These are phyloP conservation scores for Fusarium torreyae DNA, from an alignment of 2,329 filamentous ascomycete genomes.

Conservation along the genomic window DNA sequence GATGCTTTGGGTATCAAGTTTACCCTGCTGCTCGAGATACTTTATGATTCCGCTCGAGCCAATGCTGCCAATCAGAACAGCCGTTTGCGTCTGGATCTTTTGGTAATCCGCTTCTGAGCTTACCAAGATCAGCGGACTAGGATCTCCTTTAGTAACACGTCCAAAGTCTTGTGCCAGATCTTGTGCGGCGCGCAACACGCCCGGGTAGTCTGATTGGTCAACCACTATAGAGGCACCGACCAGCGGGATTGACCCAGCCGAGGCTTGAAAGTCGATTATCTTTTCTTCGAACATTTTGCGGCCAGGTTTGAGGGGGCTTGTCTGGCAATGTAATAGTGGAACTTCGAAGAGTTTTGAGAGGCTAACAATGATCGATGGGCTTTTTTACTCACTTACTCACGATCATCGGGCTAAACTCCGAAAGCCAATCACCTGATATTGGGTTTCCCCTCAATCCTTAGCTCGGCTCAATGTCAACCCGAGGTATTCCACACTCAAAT, in stretches of 20 bases:
- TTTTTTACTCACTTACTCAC: background rate
- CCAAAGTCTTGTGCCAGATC: conserved; percentile 34
- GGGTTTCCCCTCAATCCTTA: conserved; percentile 12
- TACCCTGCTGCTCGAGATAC: background rate
- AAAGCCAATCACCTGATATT: conserved; percentile 4
- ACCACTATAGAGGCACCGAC: conserved; percentile 28
- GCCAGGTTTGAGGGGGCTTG: accelerated
- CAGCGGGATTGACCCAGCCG: conserved; percentile 8
- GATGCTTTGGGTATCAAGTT: background rate
- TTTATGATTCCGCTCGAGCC: conserved; percentile 13
- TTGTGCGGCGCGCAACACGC: conserved; percentile 26
- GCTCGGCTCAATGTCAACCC: conserved; percentile 12
- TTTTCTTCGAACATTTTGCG: conserved; percentile 31
- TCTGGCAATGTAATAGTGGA: accelerated
- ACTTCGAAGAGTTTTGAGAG: too few relatives aligned
- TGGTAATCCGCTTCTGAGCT: background rate
- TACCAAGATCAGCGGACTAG: background rate
- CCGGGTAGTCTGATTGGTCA: conserved; percentile 25
- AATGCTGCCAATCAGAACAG: conserved; percentile 17
- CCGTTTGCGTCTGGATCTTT: background rate
- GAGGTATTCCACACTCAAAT: background rate
- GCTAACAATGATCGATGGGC: too few relatives aligned
- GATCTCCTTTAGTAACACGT: conserved; percentile 10
- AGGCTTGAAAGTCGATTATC: conserved; percentile 16
- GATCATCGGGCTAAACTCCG: background rate